Conservation (phyloP, 768 basidiomycete genomes). For the Termitomyces sp. region DNA sequence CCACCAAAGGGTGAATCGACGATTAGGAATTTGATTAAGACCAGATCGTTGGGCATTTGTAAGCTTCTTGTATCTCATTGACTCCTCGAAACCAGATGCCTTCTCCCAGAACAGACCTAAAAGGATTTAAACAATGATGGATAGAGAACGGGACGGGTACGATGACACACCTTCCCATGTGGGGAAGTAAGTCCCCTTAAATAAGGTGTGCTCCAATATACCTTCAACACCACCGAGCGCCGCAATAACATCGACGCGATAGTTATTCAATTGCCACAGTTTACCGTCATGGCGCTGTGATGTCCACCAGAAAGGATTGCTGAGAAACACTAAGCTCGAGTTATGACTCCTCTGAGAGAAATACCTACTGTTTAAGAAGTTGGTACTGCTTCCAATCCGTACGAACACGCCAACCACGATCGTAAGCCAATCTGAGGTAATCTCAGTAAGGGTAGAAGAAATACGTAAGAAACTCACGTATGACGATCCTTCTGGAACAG, state of each 20-base stretch:
- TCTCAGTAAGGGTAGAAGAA: slow-evolving; percentile 27
- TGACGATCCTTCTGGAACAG: slow-evolving; percentile 98
- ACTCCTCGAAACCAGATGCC: slow-evolving; percentile 94
- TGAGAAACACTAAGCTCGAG: slow-evolving; percentile 20
- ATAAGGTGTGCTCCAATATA: slow-evolving; percentile 93
- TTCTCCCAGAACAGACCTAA: slow-evolving; percentile 95
- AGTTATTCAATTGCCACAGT: slow-evolving; percentile 96
- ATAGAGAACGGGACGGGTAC: not conserved
- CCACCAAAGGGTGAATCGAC: slow-evolving; percentile 99
- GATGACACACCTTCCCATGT: slow-evolving; percentile 79
- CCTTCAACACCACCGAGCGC: slow-evolving; percentile 95
- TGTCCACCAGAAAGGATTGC: slow-evolving; percentile 99
- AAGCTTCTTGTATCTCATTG: slow-evolving; percentile 93
- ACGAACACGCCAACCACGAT: slow-evolving; percentile 97
- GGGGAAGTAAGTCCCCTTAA: slow-evolving; percentile 97
- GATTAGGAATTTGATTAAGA: slow-evolving; percentile 96
- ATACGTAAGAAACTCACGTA: slow-evolving; percentile 45
- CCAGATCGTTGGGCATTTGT: slow-evolving; percentile 99
- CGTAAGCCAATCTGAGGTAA: slow-evolving; percentile 64
- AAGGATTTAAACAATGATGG: slow-evolving; percentile 1
- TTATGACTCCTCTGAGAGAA: not conserved
- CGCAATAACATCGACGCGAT: slow-evolving; percentile 98
- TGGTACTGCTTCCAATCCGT: slow-evolving; percentile 99
- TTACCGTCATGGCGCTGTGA: slow-evolving; percentile 96
- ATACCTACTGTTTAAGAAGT: slow-evolving; percentile 75